Conservation (phyloP, 306 rosid species). For the Casuarina glauca region DNA sequence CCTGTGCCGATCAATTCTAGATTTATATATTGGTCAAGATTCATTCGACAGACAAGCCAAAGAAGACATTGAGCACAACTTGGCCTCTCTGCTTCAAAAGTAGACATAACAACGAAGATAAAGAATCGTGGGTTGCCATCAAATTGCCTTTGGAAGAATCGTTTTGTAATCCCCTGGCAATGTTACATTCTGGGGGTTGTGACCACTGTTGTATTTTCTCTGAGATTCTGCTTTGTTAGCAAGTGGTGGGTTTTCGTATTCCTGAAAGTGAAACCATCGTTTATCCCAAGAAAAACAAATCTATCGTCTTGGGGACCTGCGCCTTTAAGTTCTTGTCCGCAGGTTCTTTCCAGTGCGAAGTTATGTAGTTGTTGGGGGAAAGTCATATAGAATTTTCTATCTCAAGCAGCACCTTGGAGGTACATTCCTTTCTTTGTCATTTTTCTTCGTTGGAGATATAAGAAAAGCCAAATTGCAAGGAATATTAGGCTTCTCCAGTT, state of each 20-base stretch:
- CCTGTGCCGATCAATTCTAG: conserved; percentile 71
- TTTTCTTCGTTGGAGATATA: background rate
- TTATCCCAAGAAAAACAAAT: background rate
- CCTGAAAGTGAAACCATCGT: background rate
- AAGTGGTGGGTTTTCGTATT: background rate
- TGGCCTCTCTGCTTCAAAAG: conserved; percentile 52
- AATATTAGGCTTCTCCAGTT: background rate
- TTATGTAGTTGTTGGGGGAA: background rate
- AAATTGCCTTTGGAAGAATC: background rate
- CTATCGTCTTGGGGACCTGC: background rate
- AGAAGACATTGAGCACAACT: conserved; percentile 63
- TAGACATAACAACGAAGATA: conserved; percentile 21
- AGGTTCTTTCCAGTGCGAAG: background rate
- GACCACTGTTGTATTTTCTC: background rate
- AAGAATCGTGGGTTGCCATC: background rate
- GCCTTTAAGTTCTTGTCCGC: background rate
- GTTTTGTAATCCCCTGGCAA: background rate
- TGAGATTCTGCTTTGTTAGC: background rate
- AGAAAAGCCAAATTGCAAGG: background rate
- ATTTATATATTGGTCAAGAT: conserved; percentile 84
- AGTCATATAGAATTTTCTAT: background rate
- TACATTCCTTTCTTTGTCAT: background rate
- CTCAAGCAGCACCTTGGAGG: background rate
- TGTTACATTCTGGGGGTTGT: background rate
- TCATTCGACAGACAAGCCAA: conserved; percentile 86